Evolutionary conservation across 2,329 filamentous ascomycete species (phyloP).

Genomic region (Aspergillus vadensis): DNA sequence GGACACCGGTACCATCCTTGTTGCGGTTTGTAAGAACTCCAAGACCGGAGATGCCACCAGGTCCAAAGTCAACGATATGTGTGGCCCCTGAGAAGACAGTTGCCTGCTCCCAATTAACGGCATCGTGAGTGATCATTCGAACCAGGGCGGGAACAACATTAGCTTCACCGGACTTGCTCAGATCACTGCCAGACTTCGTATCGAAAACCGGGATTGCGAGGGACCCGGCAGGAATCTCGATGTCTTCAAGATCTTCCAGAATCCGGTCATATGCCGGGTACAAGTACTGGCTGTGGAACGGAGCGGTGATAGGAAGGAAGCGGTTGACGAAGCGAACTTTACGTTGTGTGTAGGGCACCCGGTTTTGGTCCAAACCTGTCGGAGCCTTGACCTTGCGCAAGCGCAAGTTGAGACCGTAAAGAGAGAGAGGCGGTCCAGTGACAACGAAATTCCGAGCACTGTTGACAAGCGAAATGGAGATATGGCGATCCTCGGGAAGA

Average conservation of each 20-base stretch:
- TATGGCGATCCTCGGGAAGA: slow-evolving; percentile 87
- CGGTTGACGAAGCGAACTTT: slow-evolving; percentile 96
- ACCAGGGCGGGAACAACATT: slow-evolving; percentile 85
- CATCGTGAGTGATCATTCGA: slow-evolving; percentile 89
- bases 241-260: slow-evolving; percentile 80
- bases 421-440: slow-evolving; percentile 89
- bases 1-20: slow-evolving; percentile 97
- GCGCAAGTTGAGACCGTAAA: slow-evolving; percentile 94
- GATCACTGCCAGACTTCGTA: slow-evolving; percentile 83
- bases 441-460: slow-evolving; percentile 97
- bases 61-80: slow-evolving; percentile 94
- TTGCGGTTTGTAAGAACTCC: slow-evolving; percentile 96
- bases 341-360: slow-evolving; percentile 90
- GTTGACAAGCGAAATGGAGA: slow-evolving; percentile 93
- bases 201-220: slow-evolving; percentile 86
- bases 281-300: slow-evolving; percentile 97
- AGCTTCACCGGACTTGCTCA: slow-evolving; percentile 68
- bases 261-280: slow-evolving; percentile 78
- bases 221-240: slow-evolving; percentile 71
- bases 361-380: slow-evolving; percentile 94
- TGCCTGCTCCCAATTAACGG: slow-evolving; percentile 94
- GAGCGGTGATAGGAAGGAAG: slow-evolving; percentile 95
- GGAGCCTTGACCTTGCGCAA: slow-evolving; percentile 96
- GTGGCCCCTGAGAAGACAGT: slow-evolving; percentile 89
- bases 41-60: slow-evolving; percentile 93